Evolutionary conservation across 1,284 basidiomycete genomes (phyloP).

Genomic region (Ceratobasidium sp.): DNA sequence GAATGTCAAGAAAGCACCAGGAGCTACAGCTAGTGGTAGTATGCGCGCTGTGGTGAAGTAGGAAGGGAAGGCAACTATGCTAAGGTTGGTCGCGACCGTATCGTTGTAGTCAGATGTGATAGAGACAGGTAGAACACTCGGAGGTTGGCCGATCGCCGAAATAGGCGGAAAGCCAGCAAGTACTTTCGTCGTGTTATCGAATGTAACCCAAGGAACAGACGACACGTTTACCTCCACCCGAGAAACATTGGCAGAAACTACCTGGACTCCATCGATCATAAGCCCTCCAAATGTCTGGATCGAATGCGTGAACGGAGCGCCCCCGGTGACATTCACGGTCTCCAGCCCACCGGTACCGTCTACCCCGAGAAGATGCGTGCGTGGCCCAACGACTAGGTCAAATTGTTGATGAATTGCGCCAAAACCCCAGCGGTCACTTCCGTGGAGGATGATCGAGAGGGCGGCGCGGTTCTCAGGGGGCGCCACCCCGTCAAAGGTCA

Average conservation of each 20-base stretch:
- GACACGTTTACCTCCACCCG: constrained; percentile 66
- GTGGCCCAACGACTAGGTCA: constrained; percentile 70
- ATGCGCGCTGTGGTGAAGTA: constrained; percentile 74
- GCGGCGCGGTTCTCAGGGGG: constrained; percentile 61
- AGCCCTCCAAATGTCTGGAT: constrained; percentile 61
- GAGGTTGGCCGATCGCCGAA: constrained; percentile 41
- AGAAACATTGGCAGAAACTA: constrained; percentile 69
- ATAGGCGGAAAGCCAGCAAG: constrained; percentile 72
- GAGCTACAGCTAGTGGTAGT: constrained; percentile 67
- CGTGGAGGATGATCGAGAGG: constrained; percentile 64
- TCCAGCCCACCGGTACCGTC: constrained; percentile 49
- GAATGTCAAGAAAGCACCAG: constrained; percentile 58
- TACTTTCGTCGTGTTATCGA: constrained; percentile 67
- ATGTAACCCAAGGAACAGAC: constrained; percentile 74
- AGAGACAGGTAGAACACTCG: constrained; percentile 66
- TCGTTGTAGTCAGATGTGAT: constrained; percentile 75
- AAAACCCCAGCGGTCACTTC: constrained; percentile 77
- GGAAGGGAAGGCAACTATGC: constrained; percentile 75
- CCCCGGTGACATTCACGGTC: constrained; percentile 71
- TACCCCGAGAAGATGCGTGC: constrained; percentile 54
- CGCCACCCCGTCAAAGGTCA: constrained; percentile 86
- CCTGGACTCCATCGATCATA: constrained; percentile 70
- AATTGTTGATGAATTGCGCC: constrained; percentile 68
- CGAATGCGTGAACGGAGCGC: constrained; percentile 56
- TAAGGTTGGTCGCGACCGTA: constrained; percentile 69